Percentiles rank a stretch among this genome's conserved stretches.
Evolutionary conservation across 768 basidiomycete species (phyloP).

Genomic region (Lactarius sp.): DNA sequence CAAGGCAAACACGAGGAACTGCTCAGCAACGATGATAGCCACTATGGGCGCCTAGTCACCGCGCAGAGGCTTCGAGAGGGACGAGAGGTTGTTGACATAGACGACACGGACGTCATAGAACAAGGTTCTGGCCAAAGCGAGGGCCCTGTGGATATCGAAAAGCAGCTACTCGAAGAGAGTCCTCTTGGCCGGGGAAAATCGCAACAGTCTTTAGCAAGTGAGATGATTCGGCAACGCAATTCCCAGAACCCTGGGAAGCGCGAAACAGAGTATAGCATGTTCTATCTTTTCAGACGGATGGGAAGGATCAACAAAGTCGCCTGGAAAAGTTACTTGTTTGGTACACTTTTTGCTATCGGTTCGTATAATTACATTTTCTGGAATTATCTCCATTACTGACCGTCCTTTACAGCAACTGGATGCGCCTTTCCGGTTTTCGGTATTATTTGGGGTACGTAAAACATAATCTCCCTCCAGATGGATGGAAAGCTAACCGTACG

Average conservation of each 20-base stretch:
- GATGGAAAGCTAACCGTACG: background rate
- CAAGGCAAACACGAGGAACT: slow-evolving; percentile 41
- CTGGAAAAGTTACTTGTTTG: slow-evolving; percentile 55
- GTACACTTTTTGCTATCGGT: slow-evolving; percentile 43
- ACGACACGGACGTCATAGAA: slow-evolving; percentile 15
- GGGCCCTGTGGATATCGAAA: slow-evolving; percentile 40
- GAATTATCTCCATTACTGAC: background rate
- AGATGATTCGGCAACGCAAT: slow-evolving; percentile 47
- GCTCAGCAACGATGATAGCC: slow-evolving; percentile 43
- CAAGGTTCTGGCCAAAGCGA: slow-evolving; percentile 3
- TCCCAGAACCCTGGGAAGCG: slow-evolving; percentile 29
- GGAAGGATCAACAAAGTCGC: slow-evolving; percentile 52
- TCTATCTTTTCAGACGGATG: slow-evolving; percentile 64
- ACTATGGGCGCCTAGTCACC: slow-evolving; percentile 67
- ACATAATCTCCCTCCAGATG: background rate
- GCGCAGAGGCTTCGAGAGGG: slow-evolving; percentile 71
- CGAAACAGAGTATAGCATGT: slow-evolving; percentile 38
- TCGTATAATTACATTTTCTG: background rate
- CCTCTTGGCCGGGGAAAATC: slow-evolving; percentile 49
- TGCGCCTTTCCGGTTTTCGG: slow-evolving; percentile 68
- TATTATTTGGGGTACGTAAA: slow-evolving; percentile 49
- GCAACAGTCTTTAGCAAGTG: slow-evolving; percentile 56
- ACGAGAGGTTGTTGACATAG: slow-evolving; percentile 20
- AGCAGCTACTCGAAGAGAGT: slow-evolving; percentile 49
- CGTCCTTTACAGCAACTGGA: slow-evolving; percentile 38